Percentiles rank a stretch among this genome's conserved stretches.
Conservation (phyloP, 1,284 basidiomycete genomes). For the Taiwanofungus camphoratus region DNA sequence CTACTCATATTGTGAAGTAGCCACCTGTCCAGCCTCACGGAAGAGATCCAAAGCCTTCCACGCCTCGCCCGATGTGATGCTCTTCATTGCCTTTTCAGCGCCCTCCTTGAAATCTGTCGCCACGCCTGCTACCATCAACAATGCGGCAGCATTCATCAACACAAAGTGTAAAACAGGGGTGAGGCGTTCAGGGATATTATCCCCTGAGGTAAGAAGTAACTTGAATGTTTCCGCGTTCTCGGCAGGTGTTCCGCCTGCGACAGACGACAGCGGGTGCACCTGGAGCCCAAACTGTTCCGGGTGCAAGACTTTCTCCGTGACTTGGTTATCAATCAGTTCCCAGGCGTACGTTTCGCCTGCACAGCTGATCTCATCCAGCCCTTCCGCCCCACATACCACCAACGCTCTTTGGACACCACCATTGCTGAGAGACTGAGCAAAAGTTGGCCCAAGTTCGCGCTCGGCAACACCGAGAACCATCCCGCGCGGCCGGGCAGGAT, state of each 20-base stretch:
- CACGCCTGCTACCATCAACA: slow-evolving; percentile 76
- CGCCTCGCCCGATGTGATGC: slow-evolving; percentile 69
- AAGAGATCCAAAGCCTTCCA: slow-evolving; percentile 65
- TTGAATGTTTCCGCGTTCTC: slow-evolving; percentile 73
- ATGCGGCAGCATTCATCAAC: slow-evolving; percentile 77
- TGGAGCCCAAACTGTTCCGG: slow-evolving; percentile 71
- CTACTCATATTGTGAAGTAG: slow-evolving; percentile 7
- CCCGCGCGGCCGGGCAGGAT: slow-evolving; percentile 80
- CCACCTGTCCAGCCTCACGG: slow-evolving; percentile 26
- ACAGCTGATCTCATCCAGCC: slow-evolving; percentile 92
- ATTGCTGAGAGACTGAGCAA: slow-evolving; percentile 70
- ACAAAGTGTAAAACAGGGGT: slow-evolving; percentile 76
- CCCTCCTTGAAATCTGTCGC: slow-evolving; percentile 71
- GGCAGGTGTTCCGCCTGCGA: slow-evolving; percentile 66
- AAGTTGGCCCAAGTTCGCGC: slow-evolving; percentile 78
- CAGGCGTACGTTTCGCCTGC: slow-evolving; percentile 84
- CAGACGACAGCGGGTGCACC: slow-evolving; percentile 61
- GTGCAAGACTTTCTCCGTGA: slow-evolving; percentile 45
- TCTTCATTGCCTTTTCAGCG: slow-evolving; percentile 66
- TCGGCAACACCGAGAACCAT: slow-evolving; percentile 92
- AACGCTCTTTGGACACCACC: slow-evolving; percentile 77
- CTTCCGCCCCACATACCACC: slow-evolving; percentile 92
- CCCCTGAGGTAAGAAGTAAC: slow-evolving; percentile 49
- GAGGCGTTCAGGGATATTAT: slow-evolving; percentile 44
- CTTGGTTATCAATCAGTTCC: slow-evolving; percentile 51